These are phyloP conservation scores for Calonectria crousiana DNA, from an alignment of 2,329 filamentous ascomycete genomes.

Conservation along the genomic window DNA sequence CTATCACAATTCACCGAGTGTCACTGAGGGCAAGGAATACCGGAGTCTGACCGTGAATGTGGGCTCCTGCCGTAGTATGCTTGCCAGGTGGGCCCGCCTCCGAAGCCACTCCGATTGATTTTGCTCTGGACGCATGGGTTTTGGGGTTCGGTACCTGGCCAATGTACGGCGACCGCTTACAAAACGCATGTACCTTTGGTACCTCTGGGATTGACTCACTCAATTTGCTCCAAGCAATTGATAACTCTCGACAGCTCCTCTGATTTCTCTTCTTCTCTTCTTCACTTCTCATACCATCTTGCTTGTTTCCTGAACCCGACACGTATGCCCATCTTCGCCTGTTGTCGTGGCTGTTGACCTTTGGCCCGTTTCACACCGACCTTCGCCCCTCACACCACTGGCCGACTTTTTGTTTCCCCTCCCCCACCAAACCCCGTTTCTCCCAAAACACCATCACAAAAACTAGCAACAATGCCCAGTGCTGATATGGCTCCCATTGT, in stretches of 20 bases:
- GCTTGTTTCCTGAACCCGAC: background rate
- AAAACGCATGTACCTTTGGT: slow-evolving; percentile 12
- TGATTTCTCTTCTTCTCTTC: background rate
- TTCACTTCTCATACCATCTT: background rate
- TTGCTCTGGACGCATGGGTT: slow-evolving; percentile 15
- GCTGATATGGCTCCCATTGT: slow-evolving; percentile 55
- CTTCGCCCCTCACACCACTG: slow-evolving; percentile 16
- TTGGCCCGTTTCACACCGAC: slow-evolving; percentile 11
- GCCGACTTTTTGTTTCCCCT: slow-evolving; percentile 19
- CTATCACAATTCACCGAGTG: background rate
- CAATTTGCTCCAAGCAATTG: slow-evolving; percentile 8
- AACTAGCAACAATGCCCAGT: slow-evolving; percentile 49
- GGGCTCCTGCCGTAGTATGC: background rate
- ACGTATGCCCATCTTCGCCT: background rate
- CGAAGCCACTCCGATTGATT: slow-evolving; percentile 45
- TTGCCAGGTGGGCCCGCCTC: slow-evolving; percentile 47
- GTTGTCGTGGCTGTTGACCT: background rate
- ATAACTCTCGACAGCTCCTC: slow-evolving; percentile 16
- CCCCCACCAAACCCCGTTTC: slow-evolving; percentile 26
- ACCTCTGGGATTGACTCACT: slow-evolving; percentile 27
- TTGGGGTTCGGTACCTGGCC: background rate
- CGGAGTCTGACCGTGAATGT: background rate
- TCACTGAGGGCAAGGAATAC: slow-evolving; percentile 2
- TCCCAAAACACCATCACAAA: slow-evolving; percentile 32
- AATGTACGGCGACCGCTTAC: background rate